These are phyloP conservation scores for Neocucurbitaria cava DNA, from an alignment of 2,329 filamentous ascomycete genomes.

Conservation along the genomic window DNA sequence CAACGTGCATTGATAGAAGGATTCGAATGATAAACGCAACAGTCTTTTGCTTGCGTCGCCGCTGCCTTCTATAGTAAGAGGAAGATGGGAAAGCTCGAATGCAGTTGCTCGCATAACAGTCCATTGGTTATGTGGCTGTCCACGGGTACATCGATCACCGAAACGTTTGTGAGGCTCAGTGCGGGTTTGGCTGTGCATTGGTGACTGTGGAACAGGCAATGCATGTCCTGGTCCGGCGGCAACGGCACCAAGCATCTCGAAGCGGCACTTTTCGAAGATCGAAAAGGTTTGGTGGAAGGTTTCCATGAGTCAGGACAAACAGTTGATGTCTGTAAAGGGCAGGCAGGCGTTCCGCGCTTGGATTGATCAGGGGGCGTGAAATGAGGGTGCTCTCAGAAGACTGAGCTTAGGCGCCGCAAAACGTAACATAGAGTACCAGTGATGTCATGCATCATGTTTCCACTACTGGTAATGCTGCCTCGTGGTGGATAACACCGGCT, in stretches of 20 bases:
- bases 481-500: conserved; percentile 20
- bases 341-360: background rate
- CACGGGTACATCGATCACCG: conserved; percentile 22
- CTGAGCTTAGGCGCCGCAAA: conserved; percentile 2
- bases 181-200: conserved; percentile 37
- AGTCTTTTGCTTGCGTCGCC: background rate
- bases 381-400: conserved; percentile 1
- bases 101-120: conserved; percentile 10
- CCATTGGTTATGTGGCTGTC: conserved; percentile 4
- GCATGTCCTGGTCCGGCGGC: conserved; percentile 49
- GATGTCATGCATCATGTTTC: conserved; percentile 26
- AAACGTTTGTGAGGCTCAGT: conserved; percentile 35
- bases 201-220: conserved; percentile 27
- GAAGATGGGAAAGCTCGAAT: conserved; percentile 1
- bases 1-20: background rate
- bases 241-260: conserved; percentile 27
- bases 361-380: background rate
- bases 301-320: background rate
- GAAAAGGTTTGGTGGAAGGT: no score
- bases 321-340: background rate
- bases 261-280: background rate
- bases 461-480: conserved; percentile 11
- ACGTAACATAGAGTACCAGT: conserved; percentile 4
- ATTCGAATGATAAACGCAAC: background rate
- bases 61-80: conserved; percentile 4